A percentile compares a stretch with the other conserved stretches of the same genome.
These are phyloP conservation scores for Nemania sp. DNA, from an alignment of 2,329 filamentous ascomycete species.

Conservation along the genomic window DNA sequence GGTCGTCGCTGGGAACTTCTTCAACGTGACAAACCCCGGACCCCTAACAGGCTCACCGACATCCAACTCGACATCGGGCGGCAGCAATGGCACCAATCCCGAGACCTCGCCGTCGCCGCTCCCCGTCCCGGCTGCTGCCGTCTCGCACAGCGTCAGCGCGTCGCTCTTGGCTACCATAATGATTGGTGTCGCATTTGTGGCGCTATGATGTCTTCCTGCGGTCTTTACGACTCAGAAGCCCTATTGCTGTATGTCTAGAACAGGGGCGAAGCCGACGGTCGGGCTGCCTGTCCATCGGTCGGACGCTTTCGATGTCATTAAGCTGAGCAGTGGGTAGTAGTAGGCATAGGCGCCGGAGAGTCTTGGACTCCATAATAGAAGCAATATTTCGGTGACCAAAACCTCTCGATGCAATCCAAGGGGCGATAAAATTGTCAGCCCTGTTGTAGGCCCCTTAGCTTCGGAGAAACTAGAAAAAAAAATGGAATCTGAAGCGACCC, in stretches of 20 bases:
- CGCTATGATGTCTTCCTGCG: slow-evolving; percentile 26
- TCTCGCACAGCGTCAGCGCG: slow-evolving; percentile 30
- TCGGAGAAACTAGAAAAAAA: slow-evolving; percentile 10
- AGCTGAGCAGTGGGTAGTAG: not conserved
- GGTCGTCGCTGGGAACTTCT: slow-evolving; percentile 43
- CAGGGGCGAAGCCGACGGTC: not conserved
- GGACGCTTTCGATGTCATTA: not conserved
- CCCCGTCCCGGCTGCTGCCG: slow-evolving; percentile 25
- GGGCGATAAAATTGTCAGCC: not conserved
- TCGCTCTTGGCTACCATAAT: slow-evolving; percentile 32
- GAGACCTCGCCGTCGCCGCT: slow-evolving; percentile 24
- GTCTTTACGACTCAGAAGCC: not conserved
- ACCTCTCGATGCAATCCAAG: not conserved
- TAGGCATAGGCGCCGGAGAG: not conserved
- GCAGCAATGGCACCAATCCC: slow-evolving; percentile 23
- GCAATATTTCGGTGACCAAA: not conserved
- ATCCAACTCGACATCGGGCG: slow-evolving; percentile 21
- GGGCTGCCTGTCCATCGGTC: not conserved
- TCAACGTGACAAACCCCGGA: slow-evolving; percentile 42
- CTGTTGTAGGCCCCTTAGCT: slow-evolving; percentile 4
- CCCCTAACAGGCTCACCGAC: slow-evolving; percentile 14
- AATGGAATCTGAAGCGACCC: not conserved
- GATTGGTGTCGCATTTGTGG: slow-evolving; percentile 32
- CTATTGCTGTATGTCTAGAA: not conserved
- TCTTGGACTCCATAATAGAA: not conserved